These are phyloP conservation scores for Sphaerostilbella broomeana DNA, from an alignment of 2,329 filamentous ascomycete species.

Conservation along the genomic window DNA sequence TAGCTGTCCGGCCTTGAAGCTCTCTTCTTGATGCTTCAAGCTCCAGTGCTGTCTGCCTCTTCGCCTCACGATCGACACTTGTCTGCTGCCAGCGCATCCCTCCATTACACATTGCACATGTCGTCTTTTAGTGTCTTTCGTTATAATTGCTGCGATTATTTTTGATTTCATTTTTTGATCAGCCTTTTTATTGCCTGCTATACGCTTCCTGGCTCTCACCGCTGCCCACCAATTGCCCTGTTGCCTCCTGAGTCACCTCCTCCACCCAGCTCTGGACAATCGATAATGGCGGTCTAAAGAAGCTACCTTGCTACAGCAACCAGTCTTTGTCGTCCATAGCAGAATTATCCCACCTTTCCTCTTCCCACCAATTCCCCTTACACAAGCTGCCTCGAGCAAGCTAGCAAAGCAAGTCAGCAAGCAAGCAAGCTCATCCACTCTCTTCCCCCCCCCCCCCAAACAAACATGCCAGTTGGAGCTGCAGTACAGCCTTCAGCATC, in stretches of 20 bases:
- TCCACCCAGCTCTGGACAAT: slow-evolving; percentile 6
- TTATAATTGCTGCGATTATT: slow-evolving; percentile 7
- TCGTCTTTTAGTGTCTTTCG: background rate
- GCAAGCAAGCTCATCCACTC: background rate
- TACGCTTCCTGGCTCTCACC: too few species aligned
- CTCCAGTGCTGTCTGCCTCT: slow-evolving; percentile 4
- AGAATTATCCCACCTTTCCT: slow-evolving; percentile 3
- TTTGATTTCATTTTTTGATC: background rate
- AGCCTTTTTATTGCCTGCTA: too few species aligned
- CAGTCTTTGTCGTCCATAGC: too few species aligned
- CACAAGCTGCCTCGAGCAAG: too few species aligned
- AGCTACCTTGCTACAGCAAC: too few species aligned
- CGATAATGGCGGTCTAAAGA: slow-evolving; percentile 11
- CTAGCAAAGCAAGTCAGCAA: too few species aligned
- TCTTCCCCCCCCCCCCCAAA: slow-evolving; percentile 9
- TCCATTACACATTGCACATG: slow-evolving; percentile 4
- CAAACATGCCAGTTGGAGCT: slow-evolving; percentile 13
- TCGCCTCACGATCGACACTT: slow-evolving; percentile 5
- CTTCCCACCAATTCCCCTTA: background rate
- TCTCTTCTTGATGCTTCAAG: too few species aligned
- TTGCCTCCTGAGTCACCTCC: slow-evolving; percentile 3
- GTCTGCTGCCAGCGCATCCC: slow-evolving; percentile 5
- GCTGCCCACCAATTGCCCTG: slow-evolving; percentile 4
- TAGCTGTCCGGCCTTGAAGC: too few species aligned
- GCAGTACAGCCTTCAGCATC: slow-evolving; percentile 11